These are phyloP conservation scores for Populus alba DNA, from an alignment of 345 rosid genomes.

Conservation along the genomic window DNA sequence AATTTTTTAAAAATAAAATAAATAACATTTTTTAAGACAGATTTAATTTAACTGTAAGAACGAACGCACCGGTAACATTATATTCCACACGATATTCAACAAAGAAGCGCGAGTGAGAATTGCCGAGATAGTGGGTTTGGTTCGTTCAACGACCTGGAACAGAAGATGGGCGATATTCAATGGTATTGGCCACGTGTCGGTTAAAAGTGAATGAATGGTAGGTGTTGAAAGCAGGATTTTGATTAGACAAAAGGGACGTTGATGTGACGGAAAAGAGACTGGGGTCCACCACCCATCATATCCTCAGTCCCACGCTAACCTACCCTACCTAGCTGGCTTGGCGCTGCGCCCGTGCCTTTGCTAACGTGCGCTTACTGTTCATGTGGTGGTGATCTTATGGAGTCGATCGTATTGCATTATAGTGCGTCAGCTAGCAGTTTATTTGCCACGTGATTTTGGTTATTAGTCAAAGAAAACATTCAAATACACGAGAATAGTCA, in stretches of 20 bases:
- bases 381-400: not conserved
- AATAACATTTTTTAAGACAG: too few species aligned
- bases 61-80: not conserved
- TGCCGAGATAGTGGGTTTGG: not conserved
- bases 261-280: not conserved
- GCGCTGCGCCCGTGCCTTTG: not conserved
- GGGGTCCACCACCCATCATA: not conserved
- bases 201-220: not conserved
- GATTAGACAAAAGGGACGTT: not conserved
- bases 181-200: not conserved
- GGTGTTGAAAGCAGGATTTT: not conserved
- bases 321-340: not conserved
- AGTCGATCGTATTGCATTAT: not conserved
- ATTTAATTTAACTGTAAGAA: too few species aligned
- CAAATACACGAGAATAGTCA: too few species aligned
- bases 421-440: not conserved
- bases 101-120: not conserved
- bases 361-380: not conserved
- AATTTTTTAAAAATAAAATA: too few species aligned
- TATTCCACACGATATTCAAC: not conserved
- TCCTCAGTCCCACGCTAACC: not conserved
- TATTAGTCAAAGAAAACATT: too few species aligned
- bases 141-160: too few species aligned
- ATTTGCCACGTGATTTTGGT: not conserved
- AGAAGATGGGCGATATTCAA: too few species aligned